A percentile compares a stretch with the other conserved stretches of the same genome.
phyloP scores from a whole-genome alignment of 2,329 filamentous ascomycete species.

The Aschersonia sp. region DNA sequence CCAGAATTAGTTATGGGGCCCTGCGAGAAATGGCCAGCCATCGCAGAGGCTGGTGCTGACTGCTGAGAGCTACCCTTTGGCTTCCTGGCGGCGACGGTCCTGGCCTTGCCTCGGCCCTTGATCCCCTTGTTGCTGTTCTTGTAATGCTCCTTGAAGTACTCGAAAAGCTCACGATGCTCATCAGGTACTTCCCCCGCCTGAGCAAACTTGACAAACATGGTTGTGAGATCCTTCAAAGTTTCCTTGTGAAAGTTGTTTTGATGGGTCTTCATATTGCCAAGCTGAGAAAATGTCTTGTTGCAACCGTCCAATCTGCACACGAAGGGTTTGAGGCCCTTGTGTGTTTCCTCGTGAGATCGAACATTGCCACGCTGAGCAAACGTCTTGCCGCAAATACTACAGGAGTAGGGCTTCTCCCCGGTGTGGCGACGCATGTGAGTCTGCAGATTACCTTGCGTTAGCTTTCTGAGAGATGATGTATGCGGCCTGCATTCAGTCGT shows the following conservation, averaged over 20 bases:
- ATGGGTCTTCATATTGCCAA: conserved; percentile 89
- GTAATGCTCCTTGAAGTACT: conserved; percentile 78
- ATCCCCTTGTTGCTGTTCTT: conserved; percentile 98
- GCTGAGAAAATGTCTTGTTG: conserved; percentile 75
- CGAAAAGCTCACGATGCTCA: conserved; percentile 60
- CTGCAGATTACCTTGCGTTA: conserved; percentile 21
- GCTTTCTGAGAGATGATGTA: background rate
- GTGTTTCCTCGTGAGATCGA: conserved; percentile 68
- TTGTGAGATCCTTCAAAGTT: conserved; percentile 55
- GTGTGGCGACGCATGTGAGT: conserved; percentile 82
- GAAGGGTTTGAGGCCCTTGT: conserved; percentile 64
- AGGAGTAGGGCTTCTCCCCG: conserved; percentile 71
- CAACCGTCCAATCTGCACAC: conserved; percentile 72
- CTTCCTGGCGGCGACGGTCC: conserved; percentile 38
- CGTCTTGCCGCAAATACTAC: conserved; percentile 62
- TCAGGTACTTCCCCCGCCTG: conserved; percentile 42
- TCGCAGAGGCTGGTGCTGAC: conserved; percentile 11
- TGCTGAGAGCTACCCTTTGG: conserved; percentile 10
- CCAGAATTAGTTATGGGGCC: conserved; percentile 12
- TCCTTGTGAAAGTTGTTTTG: conserved; percentile 84
- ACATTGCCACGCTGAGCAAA: conserved; percentile 83
- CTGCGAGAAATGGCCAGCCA: conserved; percentile 10
- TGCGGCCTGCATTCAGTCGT: background rate
- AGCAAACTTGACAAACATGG: conserved; percentile 53
- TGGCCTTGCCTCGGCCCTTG: conserved; percentile 83